Evolutionary conservation across 2,329 filamentous ascomycete species (phyloP).

Genomic region (Rhynchosporium secalis): DNA sequence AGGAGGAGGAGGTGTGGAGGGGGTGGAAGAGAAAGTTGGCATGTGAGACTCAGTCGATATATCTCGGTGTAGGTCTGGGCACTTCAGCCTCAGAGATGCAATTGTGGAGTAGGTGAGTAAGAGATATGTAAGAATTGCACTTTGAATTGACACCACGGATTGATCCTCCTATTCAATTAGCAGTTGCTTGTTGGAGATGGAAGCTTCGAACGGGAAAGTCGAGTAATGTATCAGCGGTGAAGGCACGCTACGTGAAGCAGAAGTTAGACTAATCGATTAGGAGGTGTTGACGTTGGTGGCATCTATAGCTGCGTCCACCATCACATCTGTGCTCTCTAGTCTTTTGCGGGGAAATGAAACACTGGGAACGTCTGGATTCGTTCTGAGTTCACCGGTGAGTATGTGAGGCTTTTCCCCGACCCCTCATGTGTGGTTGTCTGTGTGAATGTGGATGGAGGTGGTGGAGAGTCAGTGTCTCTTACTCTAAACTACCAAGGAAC

Average conservation of each 20-base stretch:
- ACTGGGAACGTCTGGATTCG: neutral
- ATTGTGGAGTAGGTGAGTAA: neutral
- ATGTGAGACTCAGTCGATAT: slow-evolving; percentile 1
- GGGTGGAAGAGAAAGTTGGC: neutral
- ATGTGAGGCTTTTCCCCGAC: neutral
- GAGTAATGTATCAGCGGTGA: slow-evolving; percentile 7
- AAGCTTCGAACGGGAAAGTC: neutral
- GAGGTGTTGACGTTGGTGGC: neutral
- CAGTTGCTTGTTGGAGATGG: neutral
- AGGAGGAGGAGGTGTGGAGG: neutral
- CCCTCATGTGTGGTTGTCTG: neutral
- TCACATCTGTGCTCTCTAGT: neutral
- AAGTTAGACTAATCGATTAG: neutral
- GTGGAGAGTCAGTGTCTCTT: neutral
- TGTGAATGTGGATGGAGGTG: neutral
- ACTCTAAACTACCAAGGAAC: neutral
- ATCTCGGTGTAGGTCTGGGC: neutral
- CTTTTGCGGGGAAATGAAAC: slow-evolving; percentile 1
- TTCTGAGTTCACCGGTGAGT: neutral
- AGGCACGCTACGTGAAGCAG: neutral
- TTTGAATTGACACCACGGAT: neutral
- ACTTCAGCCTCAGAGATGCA: neutral
- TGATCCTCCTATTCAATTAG: neutral
- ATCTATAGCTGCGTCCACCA: slow-evolving; percentile 1
- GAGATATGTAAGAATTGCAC: slow-evolving; percentile 1